Evolutionary conservation across 2,329 filamentous ascomycete species (phyloP).

Genomic region (Colletotrichum lentis): DNA sequence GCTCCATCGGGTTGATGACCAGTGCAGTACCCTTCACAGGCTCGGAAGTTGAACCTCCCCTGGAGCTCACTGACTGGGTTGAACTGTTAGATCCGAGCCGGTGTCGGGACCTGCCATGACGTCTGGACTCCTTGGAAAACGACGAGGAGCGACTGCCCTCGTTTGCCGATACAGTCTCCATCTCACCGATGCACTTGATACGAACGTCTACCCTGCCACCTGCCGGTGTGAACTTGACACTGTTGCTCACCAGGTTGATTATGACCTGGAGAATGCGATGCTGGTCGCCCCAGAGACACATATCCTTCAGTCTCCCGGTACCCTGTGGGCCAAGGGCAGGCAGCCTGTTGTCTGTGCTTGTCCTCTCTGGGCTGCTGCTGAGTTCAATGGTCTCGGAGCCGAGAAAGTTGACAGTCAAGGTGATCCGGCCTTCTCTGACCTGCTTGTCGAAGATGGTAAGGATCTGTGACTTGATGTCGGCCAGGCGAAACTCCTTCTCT

Average conservation of each 20-base stretch:
- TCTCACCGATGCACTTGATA: slow-evolving; percentile 76
- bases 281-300: slow-evolving; percentile 91
- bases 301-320: slow-evolving; percentile 77
- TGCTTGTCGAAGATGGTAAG: slow-evolving; percentile 90
- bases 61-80: slow-evolving; percentile 60
- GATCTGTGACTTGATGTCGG: slow-evolving; percentile 85
- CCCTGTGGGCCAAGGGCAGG: slow-evolving; percentile 71
- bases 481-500: slow-evolving; percentile 83
- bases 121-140: slow-evolving; percentile 57
- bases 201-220: slow-evolving; percentile 78
- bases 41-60: slow-evolving; percentile 43
- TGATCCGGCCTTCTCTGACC: slow-evolving; percentile 79
- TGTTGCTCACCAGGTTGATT: slow-evolving; percentile 92
- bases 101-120: slow-evolving; percentile 53
- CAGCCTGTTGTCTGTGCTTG: slow-evolving; percentile 48
- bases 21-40: slow-evolving; percentile 60
- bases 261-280: slow-evolving; percentile 92
- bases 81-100: slow-evolving; percentile 59
- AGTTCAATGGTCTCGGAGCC: slow-evolving; percentile 51
- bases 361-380: slow-evolving; percentile 42
- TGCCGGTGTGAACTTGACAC: slow-evolving; percentile 85
- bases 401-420: slow-evolving; percentile 77
- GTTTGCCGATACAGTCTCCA: slow-evolving; percentile 49
- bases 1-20: slow-evolving; percentile 69
- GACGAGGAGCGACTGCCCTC: slow-evolving; percentile 62